A percentile compares a stretch with the other conserved stretches of the same genome.
Conservation (phyloP, 139 green algal species). For the Nannochloris sp. region DNA sequence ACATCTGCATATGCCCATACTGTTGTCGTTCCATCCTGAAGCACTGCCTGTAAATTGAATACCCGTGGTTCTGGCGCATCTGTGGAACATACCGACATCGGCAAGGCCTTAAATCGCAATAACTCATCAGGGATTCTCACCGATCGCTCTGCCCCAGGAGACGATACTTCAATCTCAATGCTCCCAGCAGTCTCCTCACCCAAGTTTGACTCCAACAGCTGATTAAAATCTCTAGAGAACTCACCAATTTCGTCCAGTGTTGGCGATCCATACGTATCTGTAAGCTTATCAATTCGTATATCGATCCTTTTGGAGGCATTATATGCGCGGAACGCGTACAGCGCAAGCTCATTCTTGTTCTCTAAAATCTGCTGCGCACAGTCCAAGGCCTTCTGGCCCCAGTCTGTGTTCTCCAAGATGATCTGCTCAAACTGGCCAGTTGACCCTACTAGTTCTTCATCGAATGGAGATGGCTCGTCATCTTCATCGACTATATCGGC, state of each 20-base stretch:
- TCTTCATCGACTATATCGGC: too few relatives aligned
- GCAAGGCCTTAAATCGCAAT: slow-evolving; percentile 38
- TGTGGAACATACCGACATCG: slow-evolving; percentile 41
- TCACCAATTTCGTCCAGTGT: slow-evolving; percentile 50
- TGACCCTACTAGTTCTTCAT: too few relatives aligned
- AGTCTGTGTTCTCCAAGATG: neutral
- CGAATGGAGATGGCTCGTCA: too few relatives aligned
- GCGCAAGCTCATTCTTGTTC: neutral
- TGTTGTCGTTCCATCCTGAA: slow-evolving; percentile 24
- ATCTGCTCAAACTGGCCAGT: too few relatives aligned
- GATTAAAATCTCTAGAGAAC: slow-evolving; percentile 32
- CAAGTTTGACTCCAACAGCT: slow-evolving; percentile 28
- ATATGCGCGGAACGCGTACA: slow-evolving; percentile 27
- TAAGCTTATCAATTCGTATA: slow-evolving; percentile 55
- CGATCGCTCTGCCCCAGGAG: slow-evolving; percentile 48
- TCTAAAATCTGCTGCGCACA: slow-evolving; percentile 15
- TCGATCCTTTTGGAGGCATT: slow-evolving; percentile 23
- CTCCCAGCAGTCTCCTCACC: slow-evolving; percentile 38
- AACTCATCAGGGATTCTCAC: slow-evolving; percentile 46
- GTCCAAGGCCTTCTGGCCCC: slow-evolving; percentile 19
- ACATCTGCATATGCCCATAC: slow-evolving; percentile 56
- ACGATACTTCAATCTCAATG: slow-evolving; percentile 61
- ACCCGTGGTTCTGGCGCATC: neutral
- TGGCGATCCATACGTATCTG: slow-evolving; percentile 52
- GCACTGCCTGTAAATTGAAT: slow-evolving; percentile 1